A percentile compares a stretch with the other conserved stretches of the same genome.
phyloP scores from a whole-genome alignment of 306 rosid genomes.

The Albizia julibrissin region DNA sequence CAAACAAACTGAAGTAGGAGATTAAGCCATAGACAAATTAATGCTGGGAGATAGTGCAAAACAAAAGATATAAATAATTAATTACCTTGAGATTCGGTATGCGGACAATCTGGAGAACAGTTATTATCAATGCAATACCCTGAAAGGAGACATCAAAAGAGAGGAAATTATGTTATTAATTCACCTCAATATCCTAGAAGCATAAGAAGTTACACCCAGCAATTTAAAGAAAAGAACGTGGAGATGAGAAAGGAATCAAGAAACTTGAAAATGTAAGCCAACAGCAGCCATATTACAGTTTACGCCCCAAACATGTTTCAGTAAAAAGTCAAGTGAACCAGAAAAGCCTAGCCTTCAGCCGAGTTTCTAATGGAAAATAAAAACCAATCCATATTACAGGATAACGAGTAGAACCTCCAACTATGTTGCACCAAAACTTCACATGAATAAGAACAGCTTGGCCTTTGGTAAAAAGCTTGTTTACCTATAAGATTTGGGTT shows the following conservation, averaged over 20 bases:
- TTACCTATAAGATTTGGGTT: neutral
- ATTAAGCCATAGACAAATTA: neutral
- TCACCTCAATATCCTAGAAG: neutral
- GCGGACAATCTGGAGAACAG: slow-evolving; percentile 97
- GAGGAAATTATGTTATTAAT: slow-evolving; percentile 24
- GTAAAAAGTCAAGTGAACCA: neutral
- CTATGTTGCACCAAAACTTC: neutral
- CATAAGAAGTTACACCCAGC: neutral
- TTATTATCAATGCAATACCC: slow-evolving; percentile 79
- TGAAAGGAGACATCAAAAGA: slow-evolving; percentile 34
- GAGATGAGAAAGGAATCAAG: slow-evolving; percentile 7
- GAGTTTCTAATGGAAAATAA: neutral
- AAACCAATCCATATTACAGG: neutral
- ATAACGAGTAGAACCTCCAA: neutral
- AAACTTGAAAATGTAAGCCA: slow-evolving; percentile 15
- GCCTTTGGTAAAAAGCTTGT: neutral
- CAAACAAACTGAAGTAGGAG: slow-evolving; percentile 12
- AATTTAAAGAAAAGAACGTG: neutral
- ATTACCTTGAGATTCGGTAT: slow-evolving; percentile 98
- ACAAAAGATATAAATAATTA: slow-evolving; percentile 25
- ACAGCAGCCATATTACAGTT: slow-evolving; percentile 5
- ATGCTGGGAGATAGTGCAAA: slow-evolving; percentile 2
- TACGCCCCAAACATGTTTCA: neutral
- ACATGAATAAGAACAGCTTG: neutral
- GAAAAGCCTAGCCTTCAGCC: neutral